These are phyloP conservation scores for Geotrichum aggregatum DNA, from an alignment of 1,139 yeast species.

Conservation along the genomic window DNA sequence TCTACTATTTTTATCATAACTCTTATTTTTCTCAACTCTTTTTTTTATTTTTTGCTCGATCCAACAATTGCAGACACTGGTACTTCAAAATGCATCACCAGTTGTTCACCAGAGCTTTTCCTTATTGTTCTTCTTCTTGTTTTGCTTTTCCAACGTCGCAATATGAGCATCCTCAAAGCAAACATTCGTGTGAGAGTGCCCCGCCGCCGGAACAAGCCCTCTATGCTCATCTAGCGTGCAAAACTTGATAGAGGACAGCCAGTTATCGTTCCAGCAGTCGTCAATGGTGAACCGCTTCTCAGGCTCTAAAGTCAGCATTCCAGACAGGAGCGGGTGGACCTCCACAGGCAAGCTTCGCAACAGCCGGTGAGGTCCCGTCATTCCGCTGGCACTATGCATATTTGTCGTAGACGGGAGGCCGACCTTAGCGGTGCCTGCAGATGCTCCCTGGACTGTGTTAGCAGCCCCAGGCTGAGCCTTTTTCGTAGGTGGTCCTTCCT, in stretches of 20 bases:
- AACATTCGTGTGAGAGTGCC: conserved; percentile 57
- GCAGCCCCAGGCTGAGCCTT: conserved; percentile 14
- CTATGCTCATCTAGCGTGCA: conserved; percentile 45
- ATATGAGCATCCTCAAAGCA: conserved; percentile 47
- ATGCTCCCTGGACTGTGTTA: conserved; percentile 2
- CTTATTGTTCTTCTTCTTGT: conserved; percentile 39
- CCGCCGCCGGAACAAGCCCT: conserved; percentile 45
- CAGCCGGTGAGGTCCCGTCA: conserved; percentile 78
- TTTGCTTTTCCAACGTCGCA: conserved; percentile 73
- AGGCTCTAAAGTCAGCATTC: conserved; percentile 71
- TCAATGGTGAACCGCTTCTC: conserved; percentile 61
- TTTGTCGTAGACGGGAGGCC: conserved; percentile 27
- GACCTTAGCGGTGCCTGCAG: not conserved
- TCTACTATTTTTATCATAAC: no score
- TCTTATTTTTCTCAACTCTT: no score
- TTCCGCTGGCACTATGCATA: conserved; percentile 22
- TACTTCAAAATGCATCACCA: no score
- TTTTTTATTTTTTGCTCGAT: no score
- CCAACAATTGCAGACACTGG: no score
- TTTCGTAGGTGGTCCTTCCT: conserved; percentile 23
- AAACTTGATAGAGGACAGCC: conserved; percentile 59
- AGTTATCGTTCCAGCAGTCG: conserved; percentile 63
- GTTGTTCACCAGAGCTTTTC: conserved; percentile 43
- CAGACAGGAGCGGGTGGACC: conserved; percentile 69
- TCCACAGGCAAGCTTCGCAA: conserved; percentile 83